phyloP scores from a whole-genome alignment of 306 rosid genomes.

The Aeschynomene evenia region DNA sequence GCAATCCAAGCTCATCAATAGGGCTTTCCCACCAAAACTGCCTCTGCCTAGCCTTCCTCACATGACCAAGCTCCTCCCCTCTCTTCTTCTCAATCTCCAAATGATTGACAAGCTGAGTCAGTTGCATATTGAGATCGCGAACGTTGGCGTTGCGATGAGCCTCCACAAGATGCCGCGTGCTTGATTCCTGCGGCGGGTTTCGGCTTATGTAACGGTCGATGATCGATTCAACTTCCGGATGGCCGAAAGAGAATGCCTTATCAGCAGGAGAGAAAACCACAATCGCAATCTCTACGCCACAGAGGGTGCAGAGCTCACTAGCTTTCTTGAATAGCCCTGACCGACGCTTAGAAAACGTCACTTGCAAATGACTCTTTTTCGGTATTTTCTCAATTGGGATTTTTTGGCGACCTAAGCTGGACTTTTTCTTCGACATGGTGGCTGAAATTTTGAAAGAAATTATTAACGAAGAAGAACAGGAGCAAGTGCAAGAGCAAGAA shows the following conservation, averaged over 20 bases:
- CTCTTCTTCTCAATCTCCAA: constrained; percentile 55
- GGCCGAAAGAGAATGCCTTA: constrained; percentile 69
- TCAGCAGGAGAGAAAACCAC: constrained; percentile 65
- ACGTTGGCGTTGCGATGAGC: constrained; percentile 39
- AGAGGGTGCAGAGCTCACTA: constrained; percentile 70
- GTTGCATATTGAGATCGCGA: constrained; percentile 47
- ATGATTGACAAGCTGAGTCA: constrained; percentile 41
- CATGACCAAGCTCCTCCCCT: constrained; percentile 49
- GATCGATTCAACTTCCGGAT: constrained; percentile 56
- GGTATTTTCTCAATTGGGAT: constrained; percentile 59
- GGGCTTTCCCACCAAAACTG: constrained; percentile 66
- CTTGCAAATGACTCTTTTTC: constrained; percentile 57
- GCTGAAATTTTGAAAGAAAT: not conserved
- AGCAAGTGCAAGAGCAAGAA: not conserved
- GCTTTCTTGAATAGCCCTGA: constrained; percentile 73
- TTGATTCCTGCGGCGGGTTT: constrained; percentile 19
- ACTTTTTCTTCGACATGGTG: constrained; percentile 45
- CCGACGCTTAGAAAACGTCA: constrained; percentile 68
- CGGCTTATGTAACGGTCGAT: constrained; percentile 39
- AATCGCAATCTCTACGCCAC: constrained; percentile 60
- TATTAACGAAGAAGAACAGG: not conserved
- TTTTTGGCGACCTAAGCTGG: constrained; percentile 55
- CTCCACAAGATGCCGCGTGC: constrained; percentile 33
- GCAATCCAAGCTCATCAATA: constrained; percentile 44
- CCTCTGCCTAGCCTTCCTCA: constrained; percentile 36